Evolutionary conservation across 2,329 filamentous ascomycete genomes (phyloP), one percentile per base, ranked within the genome.

Genomic region (Myotisia sp.): DNA sequence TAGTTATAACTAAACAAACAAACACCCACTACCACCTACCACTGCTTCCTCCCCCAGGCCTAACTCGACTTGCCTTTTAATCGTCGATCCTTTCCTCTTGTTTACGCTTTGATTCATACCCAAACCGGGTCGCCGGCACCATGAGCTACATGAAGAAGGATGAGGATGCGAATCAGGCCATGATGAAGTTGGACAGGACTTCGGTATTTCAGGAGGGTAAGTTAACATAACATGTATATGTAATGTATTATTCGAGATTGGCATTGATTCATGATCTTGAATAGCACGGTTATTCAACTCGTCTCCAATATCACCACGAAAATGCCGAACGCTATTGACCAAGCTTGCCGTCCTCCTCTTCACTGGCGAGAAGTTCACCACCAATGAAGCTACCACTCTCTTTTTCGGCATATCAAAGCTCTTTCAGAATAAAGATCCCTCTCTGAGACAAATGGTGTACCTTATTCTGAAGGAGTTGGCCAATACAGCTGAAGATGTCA

Each of bases 71-170:
- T n/a, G n/a, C n/a, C n/a, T n/a, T n/a, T n/a, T n/a, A n/a, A n/a
- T n/a, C n/a, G n/a, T n/a, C n/a, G n/a, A n/a, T n/a, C n/a, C n/a
- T n/a, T n/a, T n/a, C n/a, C n/a, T n/a, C n/a, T n/a, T n/a, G n/a
- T n/a, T n/a, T n/a, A n/a, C n/a, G n/a, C n/a, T n/a, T n/a, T n/a
- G n/a, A n/a, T n/a, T n/a, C n/a, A 24, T 24, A 24, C 22, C 8
- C 22, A 24, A 24, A n/a, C n/a, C n/a, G n/a, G n/a, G n/a, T n/a
- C n/a, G 13, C 26, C 42, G 43, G 42, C 56, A 59, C 41, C 16
- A 93, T 93, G 86, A 90, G 80, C 65, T 92, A 90, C 74, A 79
- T 87, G 69, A 98, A 98, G 69, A 95, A 93, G 71, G 87, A 98
- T 63, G 90, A 95, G 71, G 90, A 98, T 68, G 83, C 79, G 56